Base-by-base conservation (phyloP, 23 red algal genomes). In the Gracilaria vermiculophylla region DNA sequence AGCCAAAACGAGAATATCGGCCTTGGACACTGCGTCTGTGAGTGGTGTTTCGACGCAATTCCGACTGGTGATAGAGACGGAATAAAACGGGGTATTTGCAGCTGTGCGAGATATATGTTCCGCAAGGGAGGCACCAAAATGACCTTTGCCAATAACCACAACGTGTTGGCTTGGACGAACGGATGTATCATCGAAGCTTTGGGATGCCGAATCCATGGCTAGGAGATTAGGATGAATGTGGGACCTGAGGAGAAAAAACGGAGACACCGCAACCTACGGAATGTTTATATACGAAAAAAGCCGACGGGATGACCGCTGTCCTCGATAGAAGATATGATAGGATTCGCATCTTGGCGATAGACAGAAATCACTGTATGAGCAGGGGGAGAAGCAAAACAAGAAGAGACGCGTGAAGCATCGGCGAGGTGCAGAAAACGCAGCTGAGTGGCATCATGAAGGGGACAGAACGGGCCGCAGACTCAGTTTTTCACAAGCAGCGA, bases 1-100 rank as follows among this genome's bases (percentile, higher is more conserved):
- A 6, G 80, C 91, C 3, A 94, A 73, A 83, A 94, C 45, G 20
- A 94, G 21, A 33, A 94, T 47, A 25, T 84, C 42, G 1, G 91
- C 91, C 9, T 27, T 6, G 14, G 64, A 54, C 0, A 86, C 64
- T 0, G 80, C 80, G 10, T 47, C 34, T 39, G 49, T 44, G 28
- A 57, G 56, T 61, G 66, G 67, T 23, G 28, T 36, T 6, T 42
- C 5, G 3, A 73, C 21, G 14, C 7, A 64, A 17, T 32, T 45
- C 6, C 67, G 2, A 24, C 67, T 73, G 36, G 67, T 73, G 20
- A 47, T 36, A 7, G 67, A 45, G 39, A 44, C 0, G 39, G 67
- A 47, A 19, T 48, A 73, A 20, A 47, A 42, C 4, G 67, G 67
- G 13, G 58, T 64, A 17, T 34, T 36, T 36, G 58, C 58, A 16